Base-by-base conservation (phyloP, 441 rosid genomes). In the Adansonia gregorii region DNA sequence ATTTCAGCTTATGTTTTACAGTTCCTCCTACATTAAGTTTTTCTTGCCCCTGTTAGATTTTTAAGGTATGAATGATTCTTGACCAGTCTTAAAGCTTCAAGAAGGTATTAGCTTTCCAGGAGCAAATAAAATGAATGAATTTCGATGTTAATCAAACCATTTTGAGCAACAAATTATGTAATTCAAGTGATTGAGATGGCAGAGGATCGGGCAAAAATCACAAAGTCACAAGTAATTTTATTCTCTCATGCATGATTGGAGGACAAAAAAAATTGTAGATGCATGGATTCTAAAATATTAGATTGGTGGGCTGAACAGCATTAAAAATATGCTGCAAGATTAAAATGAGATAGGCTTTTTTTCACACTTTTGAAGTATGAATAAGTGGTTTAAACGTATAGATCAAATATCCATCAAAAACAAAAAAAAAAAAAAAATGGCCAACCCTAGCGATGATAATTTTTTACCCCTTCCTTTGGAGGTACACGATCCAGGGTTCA, bases 101-200 rank as follows among this genome's bases (percentile, higher is more conserved):
- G 24, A 39, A 69, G 12, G 3, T 10, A 67, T 45, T 45, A 22
- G 51, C 1, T 51, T 51, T 49, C 73, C 60, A 27, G 27, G 8
- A 14, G 73, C 60, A 70, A 70, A 70, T 70, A 27, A 70, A 22
- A 51, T 31, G 60, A 24, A 24, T 31, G 5, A 3, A 24, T 31
- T 27, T 70, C 14, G 61, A 52, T 51, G 60, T 7, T 49, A 51
- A 69, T 8, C 43, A 51, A 69, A 24, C 24, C 74, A 15, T 49
- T 6, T 27, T 15, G 73, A 69, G 11, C 8, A 20, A 22, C 20
- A 66, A 66, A 17, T 65, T 17, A 11, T 45, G 41, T 43, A 43
- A 9, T 19, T 67, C 51, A 67, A 45, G 27, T 43, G 70, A 67
- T 67, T 67, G 52, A 43, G 54, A 67, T 67, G 71, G 52, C 48